phyloP scores from a whole-genome alignment of 2,329 filamentous ascomycete species.

The Penicillium freii region DNA sequence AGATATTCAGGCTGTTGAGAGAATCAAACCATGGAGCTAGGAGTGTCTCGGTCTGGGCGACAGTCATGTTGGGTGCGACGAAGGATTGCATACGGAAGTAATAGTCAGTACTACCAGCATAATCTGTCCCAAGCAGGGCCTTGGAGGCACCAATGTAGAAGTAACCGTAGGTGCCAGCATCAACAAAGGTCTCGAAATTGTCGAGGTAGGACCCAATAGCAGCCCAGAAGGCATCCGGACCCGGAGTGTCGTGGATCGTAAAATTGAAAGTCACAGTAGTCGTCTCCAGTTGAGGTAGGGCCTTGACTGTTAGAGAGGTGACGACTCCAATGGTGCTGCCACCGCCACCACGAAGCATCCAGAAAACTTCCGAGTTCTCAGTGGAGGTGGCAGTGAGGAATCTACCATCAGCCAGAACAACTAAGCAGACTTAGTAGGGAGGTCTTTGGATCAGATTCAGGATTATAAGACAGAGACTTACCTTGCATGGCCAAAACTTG shows the following conservation, averaged over 20 bases:
- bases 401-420: slow-evolving; percentile 16
- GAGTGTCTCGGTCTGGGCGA: slow-evolving; percentile 19
- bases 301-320: slow-evolving; percentile 33
- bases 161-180: slow-evolving; percentile 26
- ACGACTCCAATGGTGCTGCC: slow-evolving; percentile 52
- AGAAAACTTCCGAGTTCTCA: slow-evolving; percentile 46
- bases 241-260: slow-evolving; percentile 19
- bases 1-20: slow-evolving; percentile 19
- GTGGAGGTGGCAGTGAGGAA: slow-evolving; percentile 23
- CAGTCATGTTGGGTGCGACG: slow-evolving; percentile 22
- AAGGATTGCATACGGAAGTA: slow-evolving; percentile 29
- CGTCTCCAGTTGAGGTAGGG: slow-evolving; percentile 18
- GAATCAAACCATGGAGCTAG: slow-evolving; percentile 22
- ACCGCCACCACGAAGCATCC: slow-evolving; percentile 55
- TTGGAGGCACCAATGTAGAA: slow-evolving; percentile 22
- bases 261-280: slow-evolving; percentile 27
- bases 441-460: neutral
- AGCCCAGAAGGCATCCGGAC: slow-evolving; percentile 19
- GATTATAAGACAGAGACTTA: neutral
- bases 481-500: slow-evolving; percentile 52
- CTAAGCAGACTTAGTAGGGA: neutral
- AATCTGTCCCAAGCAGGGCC: slow-evolving; percentile 14
- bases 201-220: slow-evolving; percentile 19
- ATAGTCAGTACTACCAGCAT: slow-evolving; percentile 20
- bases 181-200: slow-evolving; percentile 21